These are phyloP conservation scores for Camellia japonica DNA, from an alignment of 148 eudicot species.

Conservation along the genomic window DNA sequence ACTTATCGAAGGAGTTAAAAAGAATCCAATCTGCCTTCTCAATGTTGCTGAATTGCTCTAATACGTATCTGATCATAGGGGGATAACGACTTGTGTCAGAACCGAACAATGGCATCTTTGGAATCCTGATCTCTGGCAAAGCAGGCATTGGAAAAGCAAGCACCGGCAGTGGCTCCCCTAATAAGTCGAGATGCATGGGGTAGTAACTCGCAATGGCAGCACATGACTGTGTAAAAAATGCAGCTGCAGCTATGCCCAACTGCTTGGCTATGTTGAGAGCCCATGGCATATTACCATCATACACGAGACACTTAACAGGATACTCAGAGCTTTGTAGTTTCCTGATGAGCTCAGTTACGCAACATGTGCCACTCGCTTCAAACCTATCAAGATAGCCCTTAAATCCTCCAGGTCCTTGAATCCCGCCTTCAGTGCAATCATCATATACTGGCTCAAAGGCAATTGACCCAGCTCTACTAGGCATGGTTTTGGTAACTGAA, in stretches of 20 bases:
- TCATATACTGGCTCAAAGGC: constrained; percentile 15
- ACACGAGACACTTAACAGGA: constrained; percentile 10
- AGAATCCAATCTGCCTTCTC: constrained; percentile 14
- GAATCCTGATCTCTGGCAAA: constrained; percentile 9
- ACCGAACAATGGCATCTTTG: background rate
- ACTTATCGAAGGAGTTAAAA: constrained; percentile 8
- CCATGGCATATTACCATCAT: constrained; percentile 11
- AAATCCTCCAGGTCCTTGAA: background rate
- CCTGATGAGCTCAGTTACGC: constrained; percentile 9
- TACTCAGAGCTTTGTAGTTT: constrained; percentile 6
- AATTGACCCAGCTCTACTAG: background rate
- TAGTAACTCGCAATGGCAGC: constrained; percentile 5
- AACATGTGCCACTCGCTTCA: background rate
- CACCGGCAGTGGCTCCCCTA: background rate
- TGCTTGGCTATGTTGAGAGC: constrained; percentile 15
- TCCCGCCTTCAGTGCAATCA: constrained; percentile 16
- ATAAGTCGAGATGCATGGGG: background rate
- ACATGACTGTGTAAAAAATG: constrained; percentile 15
- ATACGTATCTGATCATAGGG: background rate
- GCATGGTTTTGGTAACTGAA: background rate
- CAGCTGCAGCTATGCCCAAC: constrained; percentile 8
- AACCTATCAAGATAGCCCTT: constrained; percentile 11
- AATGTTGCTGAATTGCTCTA: constrained; percentile 10
- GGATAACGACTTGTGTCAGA: background rate
- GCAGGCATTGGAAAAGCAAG: background rate